These are phyloP conservation scores for Anisogramma anomala DNA, from an alignment of 2,329 filamentous ascomycete genomes.

Conservation along the genomic window DNA sequence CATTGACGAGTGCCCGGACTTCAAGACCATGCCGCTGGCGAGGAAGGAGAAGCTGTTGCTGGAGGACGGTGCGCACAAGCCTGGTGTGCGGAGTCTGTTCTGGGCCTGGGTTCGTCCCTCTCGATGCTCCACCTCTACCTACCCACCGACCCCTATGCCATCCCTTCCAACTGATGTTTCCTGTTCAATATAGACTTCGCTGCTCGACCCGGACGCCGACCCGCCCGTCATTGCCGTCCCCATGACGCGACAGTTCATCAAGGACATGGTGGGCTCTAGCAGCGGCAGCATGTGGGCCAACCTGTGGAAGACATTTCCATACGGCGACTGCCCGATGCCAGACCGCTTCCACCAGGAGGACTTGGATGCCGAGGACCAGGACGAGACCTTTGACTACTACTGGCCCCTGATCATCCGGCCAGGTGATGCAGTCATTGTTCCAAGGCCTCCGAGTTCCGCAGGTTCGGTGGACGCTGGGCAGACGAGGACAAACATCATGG, in stretches of 20 bases:
- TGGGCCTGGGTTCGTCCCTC: background rate
- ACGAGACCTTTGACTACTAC: background rate
- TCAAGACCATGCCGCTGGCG: background rate
- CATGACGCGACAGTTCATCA: background rate
- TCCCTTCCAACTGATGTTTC: no score
- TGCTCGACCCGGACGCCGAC: background rate
- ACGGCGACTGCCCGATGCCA: background rate
- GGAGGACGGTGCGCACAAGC: background rate
- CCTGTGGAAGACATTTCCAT: background rate
- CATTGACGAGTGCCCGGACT: slow-evolving; percentile 6
- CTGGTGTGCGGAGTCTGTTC: slow-evolving; percentile 6
- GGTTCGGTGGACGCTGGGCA: no score
- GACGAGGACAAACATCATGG: no score
- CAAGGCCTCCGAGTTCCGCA: no score
- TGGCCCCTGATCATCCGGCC: background rate
- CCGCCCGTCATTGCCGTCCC: background rate
- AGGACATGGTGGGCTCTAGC: no score
- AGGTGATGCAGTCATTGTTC: background rate
- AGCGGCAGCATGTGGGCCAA: background rate
- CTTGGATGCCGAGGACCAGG: background rate
- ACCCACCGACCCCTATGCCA: background rate
- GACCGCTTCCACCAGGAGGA: background rate
- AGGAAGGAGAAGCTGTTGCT: slow-evolving; percentile 1
- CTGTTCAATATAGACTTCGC: background rate
- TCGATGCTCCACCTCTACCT: no score